Base-by-base conservation (phyloP, 2,329 filamentous ascomycete species). In the Triangularia setosa region DNA sequence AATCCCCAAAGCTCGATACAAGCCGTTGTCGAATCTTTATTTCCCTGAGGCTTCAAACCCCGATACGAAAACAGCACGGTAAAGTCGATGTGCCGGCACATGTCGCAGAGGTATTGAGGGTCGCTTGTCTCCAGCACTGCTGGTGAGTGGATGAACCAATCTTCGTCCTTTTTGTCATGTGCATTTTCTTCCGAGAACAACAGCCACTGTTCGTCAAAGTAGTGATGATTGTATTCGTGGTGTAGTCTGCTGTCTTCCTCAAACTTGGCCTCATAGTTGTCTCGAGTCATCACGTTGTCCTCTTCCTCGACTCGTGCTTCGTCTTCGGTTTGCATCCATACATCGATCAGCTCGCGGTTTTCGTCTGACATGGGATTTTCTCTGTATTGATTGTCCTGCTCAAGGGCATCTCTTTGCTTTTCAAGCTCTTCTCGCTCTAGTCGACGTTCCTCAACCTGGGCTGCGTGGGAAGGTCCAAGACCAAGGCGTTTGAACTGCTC, bases 21-120 rank as follows among this genome's bases (percentile, higher is more conserved):
- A 25, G 35, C 30, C 30, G 18, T 61, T 62, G 52, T 4, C 12
- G 52, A 3, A 24, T 55, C 21, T 16, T 55, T 48, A n/a, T 48
- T 48, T 5, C 40, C 64, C 64, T 5, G 61, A 40, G 3, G 40
- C 40, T 48, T 48, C 40, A 66, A 24, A 1, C 61, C 62, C 14
- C 62, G 64, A 12, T 53, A 54, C 12, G 61, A 62, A 44, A 66
- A 44, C 8, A 66, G 58, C 4, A 35, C 55, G 14, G 23, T 48
- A 44, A 66, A 66, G 55, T 66, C 62, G 12, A 66, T 62, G 5
- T 66, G 64, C 6, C 64, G 35, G 44, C 64, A 66, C 64, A 66
- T 66, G 7, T 64, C 64, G 59, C 64, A 66, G n/a, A 66, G 59
- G 23, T 64, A 64, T 23, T 64, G 58, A 2, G 64, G 64, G 23